Conservation (phyloP, 1,284 basidiomycete genomes). For the Cryptococcus wingfieldii region DNA sequence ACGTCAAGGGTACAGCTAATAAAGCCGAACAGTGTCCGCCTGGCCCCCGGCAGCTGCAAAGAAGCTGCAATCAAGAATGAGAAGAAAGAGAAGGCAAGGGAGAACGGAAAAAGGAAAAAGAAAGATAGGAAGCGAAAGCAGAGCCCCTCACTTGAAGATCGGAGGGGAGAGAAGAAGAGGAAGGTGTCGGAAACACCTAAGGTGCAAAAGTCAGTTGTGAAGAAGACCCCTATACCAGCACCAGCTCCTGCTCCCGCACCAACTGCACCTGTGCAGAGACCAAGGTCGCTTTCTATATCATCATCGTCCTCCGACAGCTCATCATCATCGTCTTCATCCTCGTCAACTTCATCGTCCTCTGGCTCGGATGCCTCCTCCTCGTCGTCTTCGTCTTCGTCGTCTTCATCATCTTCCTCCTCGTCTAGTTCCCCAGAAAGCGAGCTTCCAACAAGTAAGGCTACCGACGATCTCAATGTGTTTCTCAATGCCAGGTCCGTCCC, state of each 20-base stretch:
- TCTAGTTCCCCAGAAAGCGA: neutral
- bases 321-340: constrained; percentile 22
- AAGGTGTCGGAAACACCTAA: neutral
- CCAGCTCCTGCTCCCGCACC: neutral
- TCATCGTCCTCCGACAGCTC: constrained; percentile 15
- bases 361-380: constrained; percentile 10
- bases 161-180: no score
- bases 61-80: neutral
- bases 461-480: constrained; percentile 4
- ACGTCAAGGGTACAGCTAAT: neutral
- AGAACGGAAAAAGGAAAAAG: neutral
- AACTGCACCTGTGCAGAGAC: neutral
- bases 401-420: neutral
- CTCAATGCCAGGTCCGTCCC: constrained; percentile 7
- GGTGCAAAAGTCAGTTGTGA: neutral
- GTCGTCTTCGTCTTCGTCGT: constrained; percentile 10
- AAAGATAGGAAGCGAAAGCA: neutral
- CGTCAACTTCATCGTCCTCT: constrained; percentile 15
- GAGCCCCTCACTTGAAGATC: neutral
- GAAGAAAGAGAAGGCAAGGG: neutral
- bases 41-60: constrained; percentile 19
- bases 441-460: neutral
- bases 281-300: constrained; percentile 8
- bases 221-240: neutral
- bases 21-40: neutral